phyloP scores from a whole-genome alignment of 352 stramenopile species.

The Phytophthora pluvialis region DNA sequence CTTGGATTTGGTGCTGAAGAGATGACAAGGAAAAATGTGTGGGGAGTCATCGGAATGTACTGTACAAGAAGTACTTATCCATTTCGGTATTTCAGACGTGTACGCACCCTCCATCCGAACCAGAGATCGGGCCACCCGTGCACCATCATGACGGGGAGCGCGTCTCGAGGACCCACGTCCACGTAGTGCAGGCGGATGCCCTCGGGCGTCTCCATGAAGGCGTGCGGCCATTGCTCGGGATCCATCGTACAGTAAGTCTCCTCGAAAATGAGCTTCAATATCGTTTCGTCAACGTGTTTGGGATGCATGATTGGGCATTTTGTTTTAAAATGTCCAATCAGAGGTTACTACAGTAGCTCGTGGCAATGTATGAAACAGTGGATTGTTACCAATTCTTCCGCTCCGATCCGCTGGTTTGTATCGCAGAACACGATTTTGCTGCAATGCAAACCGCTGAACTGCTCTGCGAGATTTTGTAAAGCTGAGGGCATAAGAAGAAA shows the following conservation, averaged over 20 bases:
- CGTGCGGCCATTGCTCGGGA: conserved; percentile 39
- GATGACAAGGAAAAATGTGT: background rate
- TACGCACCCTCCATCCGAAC: conserved; percentile 66
- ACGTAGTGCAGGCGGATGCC: conserved; percentile 63
- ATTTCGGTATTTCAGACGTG: background rate
- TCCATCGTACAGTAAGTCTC: conserved; percentile 10
- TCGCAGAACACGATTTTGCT: no score
- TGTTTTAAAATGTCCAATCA: no score
- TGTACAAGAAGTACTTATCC: no score
- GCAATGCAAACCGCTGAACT: no score
- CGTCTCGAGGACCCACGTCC: conserved; percentile 57
- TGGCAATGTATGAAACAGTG: no score
- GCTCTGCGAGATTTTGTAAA: no score
- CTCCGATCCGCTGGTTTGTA: no score
- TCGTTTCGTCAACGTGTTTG: conserved; percentile 13
- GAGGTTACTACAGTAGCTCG: no score
- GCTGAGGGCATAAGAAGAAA: no score
- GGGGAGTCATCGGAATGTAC: background rate
- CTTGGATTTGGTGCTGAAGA: conserved; percentile 53
- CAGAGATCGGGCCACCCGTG: conserved; percentile 82
- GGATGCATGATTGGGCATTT: no score
- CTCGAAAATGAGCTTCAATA: conserved; percentile 19
- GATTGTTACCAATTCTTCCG: no score
- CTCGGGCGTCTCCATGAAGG: conserved; percentile 37
- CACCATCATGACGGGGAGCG: conserved; percentile 62